phyloP scores from a whole-genome alignment of 2,329 filamentous ascomycete genomes.

The Zasmidium citrigriseum region DNA sequence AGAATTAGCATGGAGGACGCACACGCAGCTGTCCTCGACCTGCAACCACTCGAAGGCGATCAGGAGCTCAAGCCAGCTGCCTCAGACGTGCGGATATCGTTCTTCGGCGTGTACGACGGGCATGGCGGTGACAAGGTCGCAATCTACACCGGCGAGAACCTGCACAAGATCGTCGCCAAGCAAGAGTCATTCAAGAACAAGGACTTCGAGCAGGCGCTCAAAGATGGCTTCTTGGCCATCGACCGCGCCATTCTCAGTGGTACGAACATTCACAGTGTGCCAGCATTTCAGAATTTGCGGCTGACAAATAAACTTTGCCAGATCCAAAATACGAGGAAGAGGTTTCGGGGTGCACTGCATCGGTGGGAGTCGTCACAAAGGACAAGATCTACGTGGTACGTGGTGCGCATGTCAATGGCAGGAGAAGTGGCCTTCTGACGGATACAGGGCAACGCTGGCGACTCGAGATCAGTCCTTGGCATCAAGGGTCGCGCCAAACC shows the following conservation, averaged over 20 bases:
- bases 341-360: slow-evolving; percentile 95
- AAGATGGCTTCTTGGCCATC: slow-evolving; percentile 95
- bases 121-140: slow-evolving; percentile 97
- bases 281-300: slow-evolving; percentile 2
- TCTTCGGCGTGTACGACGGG: slow-evolving; percentile 97
- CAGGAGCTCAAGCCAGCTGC: slow-evolving; percentile 58
- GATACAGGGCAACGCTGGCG: slow-evolving; percentile 86
- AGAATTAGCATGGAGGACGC: slow-evolving; percentile 99
- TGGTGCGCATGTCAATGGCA: slow-evolving; percentile 32
- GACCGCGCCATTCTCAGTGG: slow-evolving; percentile 94
- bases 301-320: slow-evolving; percentile 45
- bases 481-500: slow-evolving; percentile 98
- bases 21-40: slow-evolving; percentile 85
- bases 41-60: slow-evolving; percentile 63
- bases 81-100: slow-evolving; percentile 75
- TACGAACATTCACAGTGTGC: slow-evolving; percentile 48
- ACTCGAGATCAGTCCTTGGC: slow-evolving; percentile 91
- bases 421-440: background rate
- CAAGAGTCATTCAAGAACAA: slow-evolving; percentile 91
- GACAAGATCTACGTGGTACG: slow-evolving; percentile 94
- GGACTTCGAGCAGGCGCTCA: slow-evolving; percentile 91
- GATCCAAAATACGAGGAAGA: slow-evolving; percentile 97
- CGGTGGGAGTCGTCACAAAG: slow-evolving; percentile 82
- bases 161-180: slow-evolving; percentile 92
- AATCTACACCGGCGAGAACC: slow-evolving; percentile 84